A percentile compares a stretch with the other conserved stretches of the same genome.
These are phyloP conservation scores for Paramecium primaurelia DNA, from an alignment of 73 alveolate species.

Conservation along the genomic window DNA sequence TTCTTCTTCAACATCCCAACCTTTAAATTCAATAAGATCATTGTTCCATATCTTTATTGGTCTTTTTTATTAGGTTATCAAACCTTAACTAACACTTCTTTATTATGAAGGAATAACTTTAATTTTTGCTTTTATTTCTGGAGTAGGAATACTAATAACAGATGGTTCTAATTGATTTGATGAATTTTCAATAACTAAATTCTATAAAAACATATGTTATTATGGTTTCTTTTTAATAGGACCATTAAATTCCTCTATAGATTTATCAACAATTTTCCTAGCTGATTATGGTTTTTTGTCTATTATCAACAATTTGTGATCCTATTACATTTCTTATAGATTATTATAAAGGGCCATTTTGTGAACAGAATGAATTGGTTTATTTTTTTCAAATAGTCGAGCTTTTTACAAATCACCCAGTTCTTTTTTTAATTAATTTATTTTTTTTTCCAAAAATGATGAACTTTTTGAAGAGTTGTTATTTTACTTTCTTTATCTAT, in stretches of 20 bases:
- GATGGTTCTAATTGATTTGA: background rate
- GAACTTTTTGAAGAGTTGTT: background rate
- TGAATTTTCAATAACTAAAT: background rate
- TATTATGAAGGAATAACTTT: background rate
- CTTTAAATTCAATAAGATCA: background rate
- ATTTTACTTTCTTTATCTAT: background rate
- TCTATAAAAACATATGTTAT: background rate
- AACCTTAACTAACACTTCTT: constrained; percentile 28
- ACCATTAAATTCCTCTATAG: background rate
- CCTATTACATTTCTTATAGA: background rate
- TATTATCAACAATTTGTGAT: background rate
- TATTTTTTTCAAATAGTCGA: background rate
- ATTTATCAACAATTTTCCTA: background rate
- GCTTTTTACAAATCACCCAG: background rate
- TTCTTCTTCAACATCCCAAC: constrained; percentile 43
- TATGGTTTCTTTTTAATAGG: background rate
- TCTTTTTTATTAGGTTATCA: background rate
- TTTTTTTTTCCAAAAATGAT: background rate
- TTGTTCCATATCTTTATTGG: background rate
- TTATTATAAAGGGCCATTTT: background rate
- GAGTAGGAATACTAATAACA: background rate
- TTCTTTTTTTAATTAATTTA: background rate
- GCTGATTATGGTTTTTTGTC: constrained; percentile 20
- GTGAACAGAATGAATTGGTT: background rate
- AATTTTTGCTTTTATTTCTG: background rate